Evolutionary conservation across 805 yeast genomes (phyloP).

Genomic region (Candida germanica): DNA sequence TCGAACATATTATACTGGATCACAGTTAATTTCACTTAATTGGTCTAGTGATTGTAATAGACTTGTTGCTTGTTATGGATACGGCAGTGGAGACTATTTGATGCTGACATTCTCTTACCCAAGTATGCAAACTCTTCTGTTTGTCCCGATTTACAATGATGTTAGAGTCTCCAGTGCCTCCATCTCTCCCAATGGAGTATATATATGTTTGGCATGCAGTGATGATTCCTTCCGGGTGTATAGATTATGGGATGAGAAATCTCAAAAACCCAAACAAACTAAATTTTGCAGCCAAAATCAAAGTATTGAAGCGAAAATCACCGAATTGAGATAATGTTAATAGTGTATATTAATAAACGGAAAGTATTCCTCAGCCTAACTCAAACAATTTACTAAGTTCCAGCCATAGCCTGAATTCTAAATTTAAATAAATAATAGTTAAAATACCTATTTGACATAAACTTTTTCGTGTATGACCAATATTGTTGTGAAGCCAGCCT

Average conservation of each 20-base stretch:
- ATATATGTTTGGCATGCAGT: conserved; percentile 71
- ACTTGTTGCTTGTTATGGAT: conserved; percentile 79
- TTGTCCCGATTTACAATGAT: conserved; percentile 49
- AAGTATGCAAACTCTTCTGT: conserved; percentile 43
- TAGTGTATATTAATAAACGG: no score
- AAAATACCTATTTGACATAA: no score
- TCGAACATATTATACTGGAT: conserved; percentile 51
- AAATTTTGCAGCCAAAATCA: no score
- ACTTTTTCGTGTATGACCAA: no score
- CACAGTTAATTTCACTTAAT: conserved; percentile 74
- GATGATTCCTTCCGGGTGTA: conserved; percentile 78
- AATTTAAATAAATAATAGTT: no score
- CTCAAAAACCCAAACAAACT: no score
- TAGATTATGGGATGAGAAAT: conserved; percentile 58
- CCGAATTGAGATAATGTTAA: no score
- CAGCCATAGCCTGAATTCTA: no score
- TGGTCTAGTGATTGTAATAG: conserved; percentile 72
- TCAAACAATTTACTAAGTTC: no score
- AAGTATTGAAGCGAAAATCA: no score
- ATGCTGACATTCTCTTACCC: conserved; percentile 70
- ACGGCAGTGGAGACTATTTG: conserved; percentile 57
- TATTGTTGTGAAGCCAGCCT: no score
- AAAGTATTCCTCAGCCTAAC: no score
- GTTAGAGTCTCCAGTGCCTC: conserved; percentile 66
- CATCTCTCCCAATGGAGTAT: conserved; percentile 58